These are phyloP conservation scores for Colletotrichum musae DNA, from an alignment of 2,329 filamentous ascomycete genomes.

Conservation along the genomic window DNA sequence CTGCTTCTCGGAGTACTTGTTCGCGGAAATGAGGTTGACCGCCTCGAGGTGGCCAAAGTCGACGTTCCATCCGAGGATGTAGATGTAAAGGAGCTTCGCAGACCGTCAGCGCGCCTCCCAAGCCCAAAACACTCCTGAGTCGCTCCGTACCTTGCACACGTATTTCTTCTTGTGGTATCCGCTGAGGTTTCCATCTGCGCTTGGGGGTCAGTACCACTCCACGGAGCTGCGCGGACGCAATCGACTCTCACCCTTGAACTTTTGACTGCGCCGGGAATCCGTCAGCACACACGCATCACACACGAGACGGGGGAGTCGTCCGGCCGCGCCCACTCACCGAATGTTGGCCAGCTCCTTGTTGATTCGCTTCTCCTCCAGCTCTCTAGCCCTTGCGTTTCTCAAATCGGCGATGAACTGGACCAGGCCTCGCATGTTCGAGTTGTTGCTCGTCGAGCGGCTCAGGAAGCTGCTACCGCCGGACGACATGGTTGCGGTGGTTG, in stretches of 20 bases:
- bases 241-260: constrained; percentile 82
- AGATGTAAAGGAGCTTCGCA: constrained; percentile 90
- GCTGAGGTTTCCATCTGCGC: constrained; percentile 85
- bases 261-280: constrained; percentile 71
- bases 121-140: constrained; percentile 10
- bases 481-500: constrained; percentile 61
- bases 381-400: constrained; percentile 92
- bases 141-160: constrained; percentile 84
- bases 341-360: constrained; percentile 99
- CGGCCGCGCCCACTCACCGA: constrained; percentile 65
- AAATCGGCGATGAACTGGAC: constrained; percentile 99
- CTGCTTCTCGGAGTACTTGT: constrained; percentile 99
- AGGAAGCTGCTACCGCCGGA: constrained; percentile 73
- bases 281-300: constrained; percentile 35
- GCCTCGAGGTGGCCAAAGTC: constrained; percentile 99
- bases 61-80: constrained; percentile 98
- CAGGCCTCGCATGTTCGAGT: constrained; percentile 82
- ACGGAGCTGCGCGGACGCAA: constrained; percentile 12
- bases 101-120: constrained; percentile 44
- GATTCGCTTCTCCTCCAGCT: constrained; percentile 98
- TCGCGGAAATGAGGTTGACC: constrained; percentile 96
- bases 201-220: constrained; percentile 46
- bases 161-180: constrained; percentile 99
- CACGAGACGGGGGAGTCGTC: constrained; percentile 37
- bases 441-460: constrained; percentile 75